Base-by-base conservation (phyloP, 805 yeast genomes). In the Starmerella sirachaensis region DNA sequence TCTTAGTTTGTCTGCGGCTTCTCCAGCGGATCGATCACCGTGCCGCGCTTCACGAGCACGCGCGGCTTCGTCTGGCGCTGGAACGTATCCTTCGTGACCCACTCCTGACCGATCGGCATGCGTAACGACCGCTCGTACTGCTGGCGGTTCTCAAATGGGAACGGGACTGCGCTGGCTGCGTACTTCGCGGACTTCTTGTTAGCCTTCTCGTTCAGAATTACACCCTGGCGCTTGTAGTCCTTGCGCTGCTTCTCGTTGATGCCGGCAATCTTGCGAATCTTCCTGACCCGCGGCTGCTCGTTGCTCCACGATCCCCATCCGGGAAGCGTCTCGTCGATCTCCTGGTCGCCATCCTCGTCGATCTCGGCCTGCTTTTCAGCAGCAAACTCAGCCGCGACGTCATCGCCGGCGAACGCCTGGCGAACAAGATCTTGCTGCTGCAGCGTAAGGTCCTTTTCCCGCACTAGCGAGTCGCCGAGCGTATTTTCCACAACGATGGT, bases 281-380 rank as follows among this genome's bases (percentile, higher is more conserved):
- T 78, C 55, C 73, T 70, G 56, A 72, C 74, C 54, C 69, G 68
- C 43, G 57, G 63, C 48, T 55, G 41, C 8, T 70, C 73, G 26
- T 95, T 95, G 9, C 88, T 80, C 98, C 98, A 91, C 30, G 79
- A 81, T 33, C 97, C 97, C 96, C 97, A 91, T 1, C 98, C 98
- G 3, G 96, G 97, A 36, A 86, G 61, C 0, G 94, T 78, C 33
- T 79, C 62, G 55, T 86, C 94, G 41, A 79, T 77, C 52, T 78
- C 85, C 54, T 83, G 70, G 59, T 88, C 96, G 41, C 75, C 96
- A 58, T 88, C 96, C 32, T 79, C 85, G 30, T 64, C 70, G 5
- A 69, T 65, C 10, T 70, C 70, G 48, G 72, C 68, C 40, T 66
- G 63, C 62, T 88, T 91, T 51, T 86, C 97, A 11, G 63, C 68